Conservation (phyloP, 768 basidiomycete genomes). For the Pholiota molesta region DNA sequence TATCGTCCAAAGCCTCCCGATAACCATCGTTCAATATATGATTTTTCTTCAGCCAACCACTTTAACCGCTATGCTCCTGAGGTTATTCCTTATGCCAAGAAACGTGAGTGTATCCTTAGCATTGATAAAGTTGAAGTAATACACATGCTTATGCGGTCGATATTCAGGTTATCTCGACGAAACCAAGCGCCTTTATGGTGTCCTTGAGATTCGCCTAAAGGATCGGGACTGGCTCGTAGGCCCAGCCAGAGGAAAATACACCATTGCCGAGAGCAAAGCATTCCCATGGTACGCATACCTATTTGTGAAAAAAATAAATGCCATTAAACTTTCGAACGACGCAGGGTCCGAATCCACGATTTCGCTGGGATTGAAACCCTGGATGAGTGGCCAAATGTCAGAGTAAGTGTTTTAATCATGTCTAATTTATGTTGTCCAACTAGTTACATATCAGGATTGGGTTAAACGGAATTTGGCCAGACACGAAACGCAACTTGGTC, state of each 20-base stretch:
- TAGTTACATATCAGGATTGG: constrained; percentile 21
- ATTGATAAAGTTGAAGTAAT: not conserved
- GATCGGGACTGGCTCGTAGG: constrained; percentile 82
- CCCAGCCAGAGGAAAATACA: constrained; percentile 66
- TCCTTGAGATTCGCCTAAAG: constrained; percentile 76
- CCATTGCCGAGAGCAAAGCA: constrained; percentile 74
- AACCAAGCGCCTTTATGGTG: constrained; percentile 81
- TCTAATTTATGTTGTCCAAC: not conserved
- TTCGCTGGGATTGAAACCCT: constrained; percentile 56
- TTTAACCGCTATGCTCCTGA: constrained; percentile 69
- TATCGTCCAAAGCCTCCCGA: not conserved
- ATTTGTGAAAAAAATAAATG: not conserved
- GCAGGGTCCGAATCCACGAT: constrained; percentile 56
- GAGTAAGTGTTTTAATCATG: constrained; percentile 34
- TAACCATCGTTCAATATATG: not conserved
- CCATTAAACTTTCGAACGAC: not conserved
- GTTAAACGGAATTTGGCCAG: constrained; percentile 20
- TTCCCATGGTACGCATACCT: constrained; percentile 54
- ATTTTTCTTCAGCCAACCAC: constrained; percentile 55
- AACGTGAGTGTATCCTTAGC: constrained; percentile 43
- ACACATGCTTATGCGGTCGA: not conserved
- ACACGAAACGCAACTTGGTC: constrained; percentile 17
- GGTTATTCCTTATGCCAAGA: constrained; percentile 70
- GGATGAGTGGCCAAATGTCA: constrained; percentile 66
- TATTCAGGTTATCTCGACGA: constrained; percentile 73